phyloP scores from a whole-genome alignment of 139 green algal species.

The Micromonas pusilla region DNA sequence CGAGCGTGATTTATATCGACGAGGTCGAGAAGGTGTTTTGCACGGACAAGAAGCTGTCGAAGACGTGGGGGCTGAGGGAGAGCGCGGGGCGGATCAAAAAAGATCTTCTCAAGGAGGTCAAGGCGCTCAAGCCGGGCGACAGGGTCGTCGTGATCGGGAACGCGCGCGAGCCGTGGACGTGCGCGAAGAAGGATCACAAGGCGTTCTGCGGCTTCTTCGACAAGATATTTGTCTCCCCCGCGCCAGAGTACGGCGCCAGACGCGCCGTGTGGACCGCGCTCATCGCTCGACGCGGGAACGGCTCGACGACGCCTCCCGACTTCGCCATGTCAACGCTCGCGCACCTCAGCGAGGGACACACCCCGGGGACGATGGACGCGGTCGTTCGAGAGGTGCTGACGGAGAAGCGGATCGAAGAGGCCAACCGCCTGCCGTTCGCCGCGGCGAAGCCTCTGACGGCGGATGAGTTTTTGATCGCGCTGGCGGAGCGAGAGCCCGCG shows the following conservation, averaged over 20 bases:
- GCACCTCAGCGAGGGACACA: conserved; percentile 53
- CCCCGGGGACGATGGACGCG: conserved; percentile 38
- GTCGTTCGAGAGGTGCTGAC: neutral
- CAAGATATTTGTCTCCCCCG: conserved; percentile 66
- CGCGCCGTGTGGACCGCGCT: conserved; percentile 26
- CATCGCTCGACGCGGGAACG: neutral
- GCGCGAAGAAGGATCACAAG: conserved; percentile 68
- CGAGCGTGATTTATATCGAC: conserved; percentile 81
- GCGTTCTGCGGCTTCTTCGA: conserved; percentile 68
- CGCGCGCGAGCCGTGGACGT: conserved; percentile 57
- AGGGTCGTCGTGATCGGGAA: conserved; percentile 69
- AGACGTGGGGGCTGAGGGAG: conserved; percentile 53
- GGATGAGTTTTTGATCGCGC: conserved; percentile 14
- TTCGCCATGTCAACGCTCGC: conserved; percentile 68
- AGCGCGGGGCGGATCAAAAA: conserved; percentile 67
- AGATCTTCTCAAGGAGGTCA: conserved; percentile 71
- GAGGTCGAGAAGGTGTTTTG: conserved; percentile 87
- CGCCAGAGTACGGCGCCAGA: conserved; percentile 74
- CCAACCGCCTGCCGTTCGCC: too few relatives aligned
- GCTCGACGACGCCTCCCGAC: conserved; percentile 28
- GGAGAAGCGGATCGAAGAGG: too few relatives aligned
- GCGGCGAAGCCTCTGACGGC: neutral
- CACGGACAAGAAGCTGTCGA: conserved; percentile 72
- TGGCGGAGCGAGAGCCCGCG: neutral
- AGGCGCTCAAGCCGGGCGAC: conserved; percentile 41